Conservation (phyloP, 2,329 filamentous ascomycete species). For the Scopulariopsis brevicaulis region DNA sequence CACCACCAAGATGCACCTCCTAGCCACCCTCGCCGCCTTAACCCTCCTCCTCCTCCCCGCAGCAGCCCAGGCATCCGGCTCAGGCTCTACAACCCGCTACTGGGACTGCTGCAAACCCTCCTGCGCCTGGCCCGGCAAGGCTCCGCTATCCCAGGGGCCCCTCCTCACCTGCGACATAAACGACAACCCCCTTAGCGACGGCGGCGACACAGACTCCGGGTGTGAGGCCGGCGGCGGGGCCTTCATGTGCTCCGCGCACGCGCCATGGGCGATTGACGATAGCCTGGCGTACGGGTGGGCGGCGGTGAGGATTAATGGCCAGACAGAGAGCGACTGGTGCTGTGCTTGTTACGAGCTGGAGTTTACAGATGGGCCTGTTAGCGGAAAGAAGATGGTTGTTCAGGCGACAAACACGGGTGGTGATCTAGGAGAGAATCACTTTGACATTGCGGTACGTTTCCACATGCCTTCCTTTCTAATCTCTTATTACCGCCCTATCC, state of each 20-base stretch:
- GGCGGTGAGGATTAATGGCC: constrained; percentile 43
- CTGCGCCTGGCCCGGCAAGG: constrained; percentile 50
- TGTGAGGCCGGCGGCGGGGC: constrained; percentile 41
- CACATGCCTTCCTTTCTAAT: neutral
- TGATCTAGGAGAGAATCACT: constrained; percentile 45
- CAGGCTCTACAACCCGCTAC: constrained; percentile 20
- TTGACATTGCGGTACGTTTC: constrained; percentile 29
- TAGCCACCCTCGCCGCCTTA: constrained; percentile 8
- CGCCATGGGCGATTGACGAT: constrained; percentile 49
- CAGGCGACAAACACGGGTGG: constrained; percentile 53
- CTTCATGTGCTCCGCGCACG: constrained; percentile 51
- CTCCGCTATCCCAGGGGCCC: constrained; percentile 29
- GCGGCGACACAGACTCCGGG: constrained; percentile 28
- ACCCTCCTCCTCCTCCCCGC: neutral
- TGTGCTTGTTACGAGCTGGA: constrained; percentile 54
- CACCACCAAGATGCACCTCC: neutral
- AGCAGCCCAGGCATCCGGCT: neutral
- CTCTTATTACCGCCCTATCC: too few species aligned
- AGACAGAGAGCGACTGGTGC: constrained; percentile 50
- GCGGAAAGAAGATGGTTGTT: constrained; percentile 52
- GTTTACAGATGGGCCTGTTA: constrained; percentile 35
- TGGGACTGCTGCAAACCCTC: constrained; percentile 65
- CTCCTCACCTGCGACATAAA: constrained; percentile 41
- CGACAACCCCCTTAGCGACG: constrained; percentile 40
- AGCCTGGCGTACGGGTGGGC: constrained; percentile 52